Conservation (phyloP, 345 rosid genomes). For the Pugionium cornutum region DNA sequence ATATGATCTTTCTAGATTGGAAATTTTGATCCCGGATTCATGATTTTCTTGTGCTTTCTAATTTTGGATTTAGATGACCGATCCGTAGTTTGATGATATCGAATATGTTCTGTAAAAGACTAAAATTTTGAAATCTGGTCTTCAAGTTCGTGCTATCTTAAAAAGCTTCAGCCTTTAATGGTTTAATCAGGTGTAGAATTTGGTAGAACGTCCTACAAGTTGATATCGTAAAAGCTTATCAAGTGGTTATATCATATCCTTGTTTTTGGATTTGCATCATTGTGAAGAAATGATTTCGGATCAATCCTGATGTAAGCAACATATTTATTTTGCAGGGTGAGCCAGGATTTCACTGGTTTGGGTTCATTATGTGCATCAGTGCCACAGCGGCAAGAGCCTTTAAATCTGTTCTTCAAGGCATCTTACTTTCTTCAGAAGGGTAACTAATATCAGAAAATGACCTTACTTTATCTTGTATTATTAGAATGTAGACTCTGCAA, state of each 20-base stretch:
- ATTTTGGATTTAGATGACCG: neutral
- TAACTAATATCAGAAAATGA: conserved; percentile 25
- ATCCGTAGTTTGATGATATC: neutral
- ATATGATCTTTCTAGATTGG: conserved; percentile 40
- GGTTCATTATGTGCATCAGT: conserved; percentile 93
- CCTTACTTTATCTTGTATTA: neutral
- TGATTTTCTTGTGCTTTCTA: neutral
- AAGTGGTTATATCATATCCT: conserved; percentile 13
- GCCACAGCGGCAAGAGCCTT: conserved; percentile 97
- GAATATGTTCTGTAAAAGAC: neutral
- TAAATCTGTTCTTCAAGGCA: conserved; percentile 94
- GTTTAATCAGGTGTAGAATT: conserved; percentile 29
- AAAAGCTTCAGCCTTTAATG: conserved; percentile 30
- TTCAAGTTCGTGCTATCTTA: conserved; percentile 13
- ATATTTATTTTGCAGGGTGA: conserved; percentile 60
- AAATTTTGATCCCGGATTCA: neutral
- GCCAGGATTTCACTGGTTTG: conserved; percentile 90
- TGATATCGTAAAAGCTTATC: conserved; percentile 26
- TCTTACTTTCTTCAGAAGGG: conserved; percentile 96
- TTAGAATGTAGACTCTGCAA: neutral
- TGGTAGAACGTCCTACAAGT: conserved; percentile 23
- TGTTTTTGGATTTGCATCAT: conserved; percentile 1
- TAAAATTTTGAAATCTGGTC: neutral
- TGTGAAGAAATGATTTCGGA: neutral
- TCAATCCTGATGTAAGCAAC: conserved; percentile 4